A percentile compares a stretch with the other conserved stretches of the same genome.
Evolutionary conservation across 1,139 yeast genomes (phyloP).

Genomic region (Protomyces pachydermus): DNA sequence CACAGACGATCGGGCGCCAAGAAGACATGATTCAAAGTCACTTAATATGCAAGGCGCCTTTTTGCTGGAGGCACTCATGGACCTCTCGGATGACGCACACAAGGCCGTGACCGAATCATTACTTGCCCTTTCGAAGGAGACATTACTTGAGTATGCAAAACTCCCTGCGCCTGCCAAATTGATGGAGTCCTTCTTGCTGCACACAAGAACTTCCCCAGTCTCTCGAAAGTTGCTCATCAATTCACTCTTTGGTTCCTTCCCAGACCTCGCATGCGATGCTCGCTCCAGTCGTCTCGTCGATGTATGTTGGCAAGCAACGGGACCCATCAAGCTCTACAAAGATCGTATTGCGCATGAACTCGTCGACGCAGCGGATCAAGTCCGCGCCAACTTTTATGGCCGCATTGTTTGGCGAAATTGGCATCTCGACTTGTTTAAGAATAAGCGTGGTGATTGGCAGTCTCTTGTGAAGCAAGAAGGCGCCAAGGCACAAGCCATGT

Average conservation of each 20-base stretch:
- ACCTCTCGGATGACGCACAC: background rate
- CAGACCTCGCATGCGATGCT: conserved; percentile 69
- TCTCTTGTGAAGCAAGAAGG: conserved; percentile 9
- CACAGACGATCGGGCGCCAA: conserved; percentile 6
- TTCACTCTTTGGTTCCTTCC: conserved; percentile 49
- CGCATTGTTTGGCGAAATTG: conserved; percentile 93
- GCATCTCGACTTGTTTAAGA: conserved; percentile 65
- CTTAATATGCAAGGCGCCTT: conserved; percentile 25
- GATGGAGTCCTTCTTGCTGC: conserved; percentile 52
- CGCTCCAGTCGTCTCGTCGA: conserved; percentile 92
- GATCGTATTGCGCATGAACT: conserved; percentile 77
- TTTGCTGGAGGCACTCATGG: conserved; percentile 4
- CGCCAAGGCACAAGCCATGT: conserved; percentile 12
- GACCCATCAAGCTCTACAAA: conserved; percentile 72
- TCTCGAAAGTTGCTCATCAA: conserved; percentile 67
- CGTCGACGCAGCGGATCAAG: conserved; percentile 47
- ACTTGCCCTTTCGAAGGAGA: conserved; percentile 3
- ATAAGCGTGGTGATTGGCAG: conserved; percentile 28
- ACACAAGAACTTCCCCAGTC: conserved; percentile 49
- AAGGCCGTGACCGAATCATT: background rate
- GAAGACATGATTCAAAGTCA: background rate
- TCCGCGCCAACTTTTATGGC: conserved; percentile 74
- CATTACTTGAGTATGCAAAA: conserved; percentile 22
- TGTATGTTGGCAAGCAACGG: conserved; percentile 72
- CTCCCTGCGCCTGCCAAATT: conserved; percentile 26